phyloP scores from a whole-genome alignment of 2,329 filamentous ascomycete species.

The Arthrinium puccinioides region DNA sequence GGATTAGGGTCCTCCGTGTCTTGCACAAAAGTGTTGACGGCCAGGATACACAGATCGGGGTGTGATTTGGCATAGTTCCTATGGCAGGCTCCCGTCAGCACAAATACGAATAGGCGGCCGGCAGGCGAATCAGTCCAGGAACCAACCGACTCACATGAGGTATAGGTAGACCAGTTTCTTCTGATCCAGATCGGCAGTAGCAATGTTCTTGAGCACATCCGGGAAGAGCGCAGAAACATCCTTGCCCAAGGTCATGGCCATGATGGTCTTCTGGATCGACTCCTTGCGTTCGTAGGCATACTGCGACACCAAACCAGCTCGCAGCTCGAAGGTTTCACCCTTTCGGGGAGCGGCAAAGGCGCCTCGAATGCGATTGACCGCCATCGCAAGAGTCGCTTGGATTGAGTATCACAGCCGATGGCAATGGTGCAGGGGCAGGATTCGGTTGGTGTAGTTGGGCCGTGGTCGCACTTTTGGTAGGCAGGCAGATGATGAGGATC shows the following conservation, averaged over 20 bases:
- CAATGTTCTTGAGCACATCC: conserved; percentile 98
- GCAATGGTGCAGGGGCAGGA: too few relatives aligned
- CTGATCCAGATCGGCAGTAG: conserved; percentile 88
- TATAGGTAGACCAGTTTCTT: conserved; percentile 99
- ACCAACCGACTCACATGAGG: conserved; percentile 68
- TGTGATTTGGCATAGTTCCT: conserved; percentile 99
- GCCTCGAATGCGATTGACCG: conserved; percentile 91
- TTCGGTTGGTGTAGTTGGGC: too few relatives aligned
- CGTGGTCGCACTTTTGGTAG: too few relatives aligned
- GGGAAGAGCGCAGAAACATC: conserved; percentile 96
- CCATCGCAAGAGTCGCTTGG: too few relatives aligned
- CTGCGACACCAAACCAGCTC: conserved; percentile 91
- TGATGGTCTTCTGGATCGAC: conserved; percentile 98
- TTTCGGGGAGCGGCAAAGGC: conserved; percentile 91
- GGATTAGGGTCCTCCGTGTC: conserved; percentile 98
- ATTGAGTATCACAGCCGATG: too few relatives aligned
- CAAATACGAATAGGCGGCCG: neutral
- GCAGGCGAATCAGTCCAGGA: too few relatives aligned
- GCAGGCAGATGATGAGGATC: too few relatives aligned
- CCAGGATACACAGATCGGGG: conserved; percentile 95
- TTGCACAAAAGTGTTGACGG: conserved; percentile 98
- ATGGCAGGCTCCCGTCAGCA: too few relatives aligned
- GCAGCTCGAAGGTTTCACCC: conserved; percentile 96
- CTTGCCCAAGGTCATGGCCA: conserved; percentile 99
- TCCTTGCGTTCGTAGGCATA: conserved; percentile 99